phyloP scores from a whole-genome alignment of 805 yeast species.

The Wickerhamomyces ciferrii region DNA sequence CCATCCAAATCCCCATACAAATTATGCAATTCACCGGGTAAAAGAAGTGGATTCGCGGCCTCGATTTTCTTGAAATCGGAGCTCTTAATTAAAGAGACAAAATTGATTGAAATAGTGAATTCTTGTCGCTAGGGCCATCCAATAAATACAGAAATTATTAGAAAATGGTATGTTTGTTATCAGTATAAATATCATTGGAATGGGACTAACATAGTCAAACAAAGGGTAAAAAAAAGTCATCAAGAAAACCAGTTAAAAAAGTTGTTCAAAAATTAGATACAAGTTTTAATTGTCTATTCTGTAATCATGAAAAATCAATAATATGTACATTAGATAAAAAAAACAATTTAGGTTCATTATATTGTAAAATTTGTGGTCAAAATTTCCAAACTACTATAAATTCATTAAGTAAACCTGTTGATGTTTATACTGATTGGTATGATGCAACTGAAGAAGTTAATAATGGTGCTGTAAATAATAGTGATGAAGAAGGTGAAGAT shows the following conservation, averaged over 20 bases:
- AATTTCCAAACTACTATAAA: conserved; percentile 85
- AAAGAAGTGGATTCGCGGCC: too few species aligned
- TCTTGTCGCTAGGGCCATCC: too few species aligned
- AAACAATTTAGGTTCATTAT: conserved; percentile 73
- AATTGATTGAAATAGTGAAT: too few species aligned
- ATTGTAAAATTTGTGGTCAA: conserved; percentile 93
- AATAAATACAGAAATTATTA: not conserved
- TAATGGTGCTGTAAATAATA: conserved; percentile 16
- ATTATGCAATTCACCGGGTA: too few species aligned
- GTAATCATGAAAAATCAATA: conserved; percentile 93
- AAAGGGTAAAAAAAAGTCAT: conserved; percentile 80
- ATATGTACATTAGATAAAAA: conserved; percentile 85
- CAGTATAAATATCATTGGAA: too few species aligned
- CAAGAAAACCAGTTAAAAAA: conserved; percentile 76
- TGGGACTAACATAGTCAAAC: not conserved
- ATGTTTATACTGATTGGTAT: conserved; percentile 95
- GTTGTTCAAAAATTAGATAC: conserved; percentile 77
- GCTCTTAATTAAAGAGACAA: too few species aligned
- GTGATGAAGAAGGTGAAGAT: conserved; percentile 5
- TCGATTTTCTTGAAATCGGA: too few species aligned
- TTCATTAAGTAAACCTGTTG: conserved; percentile 78
- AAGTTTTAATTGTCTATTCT: conserved; percentile 84
- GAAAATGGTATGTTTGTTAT: conserved; percentile 6
- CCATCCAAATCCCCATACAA: too few species aligned
- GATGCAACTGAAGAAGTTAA: conserved; percentile 83